phyloP scores from a whole-genome alignment of 495 filamentous ascomycete genomes.

The Talaromyces trachyspermus region DNA sequence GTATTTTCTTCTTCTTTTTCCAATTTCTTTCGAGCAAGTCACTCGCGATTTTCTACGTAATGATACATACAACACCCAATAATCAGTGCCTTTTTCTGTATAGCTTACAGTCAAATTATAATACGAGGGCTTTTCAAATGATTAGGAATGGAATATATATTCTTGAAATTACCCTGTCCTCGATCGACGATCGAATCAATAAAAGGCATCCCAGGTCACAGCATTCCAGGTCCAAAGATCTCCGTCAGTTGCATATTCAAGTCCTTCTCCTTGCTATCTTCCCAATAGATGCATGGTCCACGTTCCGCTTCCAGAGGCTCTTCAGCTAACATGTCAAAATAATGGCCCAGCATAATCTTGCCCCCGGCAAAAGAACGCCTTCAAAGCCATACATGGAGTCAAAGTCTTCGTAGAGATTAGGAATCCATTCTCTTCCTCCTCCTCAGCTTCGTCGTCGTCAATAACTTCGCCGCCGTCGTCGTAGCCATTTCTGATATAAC shows the following conservation, averaged over 20 bases:
- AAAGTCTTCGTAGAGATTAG: slow-evolving; percentile 11
- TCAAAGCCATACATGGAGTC: slow-evolving; percentile 36
- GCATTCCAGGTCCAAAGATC: too few relatives aligned
- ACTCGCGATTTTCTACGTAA: too few relatives aligned
- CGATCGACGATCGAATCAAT: too few relatives aligned
- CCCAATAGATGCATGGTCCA: slow-evolving; percentile 53
- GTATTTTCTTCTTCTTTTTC: slow-evolving; percentile 11
- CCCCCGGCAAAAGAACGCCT: slow-evolving; percentile 44
- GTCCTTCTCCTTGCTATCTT: slow-evolving; percentile 15
- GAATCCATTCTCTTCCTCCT: slow-evolving; percentile 14
- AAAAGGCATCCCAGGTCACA: too few relatives aligned
- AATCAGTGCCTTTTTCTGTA: too few relatives aligned
- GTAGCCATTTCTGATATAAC: slow-evolving; percentile 24
- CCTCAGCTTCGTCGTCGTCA: slow-evolving; percentile 12
- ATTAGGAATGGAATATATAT: too few relatives aligned
- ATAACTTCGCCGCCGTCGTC: background rate
- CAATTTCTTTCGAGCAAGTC: too few relatives aligned
- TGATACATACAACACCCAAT: too few relatives aligned
- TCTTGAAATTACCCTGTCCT: too few relatives aligned
- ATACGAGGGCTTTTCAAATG: too few relatives aligned
- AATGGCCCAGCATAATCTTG: slow-evolving; percentile 41
- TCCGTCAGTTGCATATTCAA: too few relatives aligned
- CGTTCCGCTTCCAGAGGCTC: slow-evolving; percentile 14
- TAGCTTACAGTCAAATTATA: too few relatives aligned
- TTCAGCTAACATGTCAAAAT: slow-evolving; percentile 25